These are phyloP conservation scores for Rhodamnia argentea DNA, from an alignment of 345 rosid genomes.

Conservation along the genomic window DNA sequence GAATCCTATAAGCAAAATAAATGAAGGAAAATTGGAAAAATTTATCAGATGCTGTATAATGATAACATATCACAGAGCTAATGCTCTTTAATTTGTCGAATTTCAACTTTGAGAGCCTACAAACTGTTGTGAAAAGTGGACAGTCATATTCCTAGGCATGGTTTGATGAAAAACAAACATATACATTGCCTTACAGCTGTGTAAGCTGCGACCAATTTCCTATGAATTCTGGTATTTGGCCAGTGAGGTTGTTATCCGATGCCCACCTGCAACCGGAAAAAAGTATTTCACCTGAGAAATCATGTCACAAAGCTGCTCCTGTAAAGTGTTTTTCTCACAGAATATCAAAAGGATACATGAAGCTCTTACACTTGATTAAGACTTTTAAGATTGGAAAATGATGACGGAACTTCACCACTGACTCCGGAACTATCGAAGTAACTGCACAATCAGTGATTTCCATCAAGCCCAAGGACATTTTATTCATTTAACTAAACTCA, in stretches of 20 bases:
- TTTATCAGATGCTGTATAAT: background rate
- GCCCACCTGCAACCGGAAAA: background rate
- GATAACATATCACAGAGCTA: background rate
- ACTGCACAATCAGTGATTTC: background rate
- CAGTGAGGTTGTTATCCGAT: background rate
- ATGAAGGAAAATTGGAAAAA: background rate
- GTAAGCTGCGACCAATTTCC: background rate
- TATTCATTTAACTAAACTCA: background rate
- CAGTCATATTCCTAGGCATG: background rate
- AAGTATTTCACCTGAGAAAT: background rate
- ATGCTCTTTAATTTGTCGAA: background rate
- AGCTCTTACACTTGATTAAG: background rate
- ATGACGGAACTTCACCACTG: background rate
- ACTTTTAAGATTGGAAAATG: background rate
- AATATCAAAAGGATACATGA: background rate
- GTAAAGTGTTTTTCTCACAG: background rate
- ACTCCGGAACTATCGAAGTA: background rate
- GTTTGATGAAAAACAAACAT: background rate
- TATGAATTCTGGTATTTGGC: background rate
- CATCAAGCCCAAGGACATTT: background rate
- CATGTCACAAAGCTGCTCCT: background rate
- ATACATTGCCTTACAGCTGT: background rate
- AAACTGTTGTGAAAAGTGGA: background rate
- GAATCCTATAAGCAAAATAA: background rate
- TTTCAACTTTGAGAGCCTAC: background rate